Percentiles rank a stretch among this genome's conserved stretches.
phyloP scores from a whole-genome alignment of 805 yeast species.

The Cyberlindnera maritima region DNA sequence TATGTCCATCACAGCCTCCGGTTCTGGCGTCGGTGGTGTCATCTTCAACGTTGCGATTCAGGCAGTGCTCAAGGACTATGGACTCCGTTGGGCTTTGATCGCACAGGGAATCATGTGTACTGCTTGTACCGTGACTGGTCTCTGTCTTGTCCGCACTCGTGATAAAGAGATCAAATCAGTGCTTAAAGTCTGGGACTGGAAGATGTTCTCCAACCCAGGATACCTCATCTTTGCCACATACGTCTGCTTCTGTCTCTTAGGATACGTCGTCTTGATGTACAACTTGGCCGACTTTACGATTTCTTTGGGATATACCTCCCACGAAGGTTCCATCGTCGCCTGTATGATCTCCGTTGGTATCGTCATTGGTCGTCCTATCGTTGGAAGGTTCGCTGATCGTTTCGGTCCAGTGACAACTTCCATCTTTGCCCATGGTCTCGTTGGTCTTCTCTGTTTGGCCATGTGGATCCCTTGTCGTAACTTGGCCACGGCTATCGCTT shows the following conservation, averaged over 20 bases:
- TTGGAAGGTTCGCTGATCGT: conserved; percentile 50
- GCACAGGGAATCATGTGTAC: conserved; percentile 37
- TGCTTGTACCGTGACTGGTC: conserved; percentile 33
- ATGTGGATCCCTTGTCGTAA: conserved; percentile 60
- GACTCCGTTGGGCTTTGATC: conserved; percentile 33
- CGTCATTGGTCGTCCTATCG: conserved; percentile 51
- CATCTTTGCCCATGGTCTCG: conserved; percentile 36
- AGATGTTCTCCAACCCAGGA: conserved; percentile 38
- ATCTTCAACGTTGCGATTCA: conserved; percentile 38
- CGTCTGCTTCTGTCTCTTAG: conserved; percentile 50
- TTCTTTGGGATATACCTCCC: conserved; percentile 52
- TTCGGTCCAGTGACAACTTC: conserved; percentile 55
- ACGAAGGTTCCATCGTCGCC: conserved; percentile 55
- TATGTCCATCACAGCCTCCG: conserved; percentile 38
- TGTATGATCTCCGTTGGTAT: conserved; percentile 62
- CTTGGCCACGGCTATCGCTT: conserved; percentile 51
- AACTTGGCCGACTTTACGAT: conserved; percentile 58
- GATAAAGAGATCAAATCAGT: conserved; percentile 34
- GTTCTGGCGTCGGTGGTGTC: conserved; percentile 45
- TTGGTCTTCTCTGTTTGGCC: conserved; percentile 40
- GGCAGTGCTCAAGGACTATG: conserved; percentile 29
- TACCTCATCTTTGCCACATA: conserved; percentile 42
- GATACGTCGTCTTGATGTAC: conserved; percentile 59
- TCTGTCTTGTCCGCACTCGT: conserved; percentile 38
- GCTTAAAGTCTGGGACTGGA: conserved; percentile 39